These are phyloP conservation scores for Lentinula aciculospora DNA, from an alignment of 768 basidiomycete genomes.

Conservation along the genomic window DNA sequence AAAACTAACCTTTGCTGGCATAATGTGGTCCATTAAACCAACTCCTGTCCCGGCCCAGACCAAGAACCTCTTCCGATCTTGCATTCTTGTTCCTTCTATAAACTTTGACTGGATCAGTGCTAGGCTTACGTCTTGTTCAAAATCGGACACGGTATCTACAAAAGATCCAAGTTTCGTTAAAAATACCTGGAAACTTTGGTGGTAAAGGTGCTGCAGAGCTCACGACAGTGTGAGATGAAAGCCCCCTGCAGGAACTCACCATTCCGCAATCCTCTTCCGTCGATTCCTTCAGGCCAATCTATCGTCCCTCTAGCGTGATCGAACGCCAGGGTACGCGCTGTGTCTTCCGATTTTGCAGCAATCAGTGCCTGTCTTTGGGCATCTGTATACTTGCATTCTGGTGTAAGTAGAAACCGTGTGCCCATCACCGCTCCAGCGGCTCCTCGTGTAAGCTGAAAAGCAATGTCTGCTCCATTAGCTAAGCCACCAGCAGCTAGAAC, in stretches of 20 bases:
- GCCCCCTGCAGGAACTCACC: slow-evolving; percentile 22
- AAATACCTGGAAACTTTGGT: background rate
- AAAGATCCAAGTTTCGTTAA: slow-evolving; percentile 7
- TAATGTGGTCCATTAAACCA: slow-evolving; percentile 45
- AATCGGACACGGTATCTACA: slow-evolving; percentile 53
- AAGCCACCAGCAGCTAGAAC: slow-evolving; percentile 76
- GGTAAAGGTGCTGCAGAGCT: too few relatives aligned
- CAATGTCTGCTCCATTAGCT: slow-evolving; percentile 57
- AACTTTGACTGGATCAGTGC: slow-evolving; percentile 38
- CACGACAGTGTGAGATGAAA: too few relatives aligned
- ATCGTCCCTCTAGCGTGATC: slow-evolving; percentile 51
- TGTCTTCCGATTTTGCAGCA: slow-evolving; percentile 34
- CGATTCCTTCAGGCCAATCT: slow-evolving; percentile 56
- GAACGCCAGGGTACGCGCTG: slow-evolving; percentile 59
- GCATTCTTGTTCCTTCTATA: slow-evolving; percentile 34
- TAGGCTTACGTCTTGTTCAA: slow-evolving; percentile 42
- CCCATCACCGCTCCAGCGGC: slow-evolving; percentile 66
- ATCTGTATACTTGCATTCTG: slow-evolving; percentile 56
- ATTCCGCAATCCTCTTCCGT: slow-evolving; percentile 59
- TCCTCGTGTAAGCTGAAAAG: slow-evolving; percentile 60
- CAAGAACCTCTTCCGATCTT: slow-evolving; percentile 45
- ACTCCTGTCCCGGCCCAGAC: slow-evolving; percentile 71
- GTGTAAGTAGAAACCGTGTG: slow-evolving; percentile 68
- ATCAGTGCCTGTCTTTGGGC: slow-evolving; percentile 49
- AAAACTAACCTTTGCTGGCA: slow-evolving; percentile 28